Percentiles rank a stretch among this genome's conserved stretches.
Evolutionary conservation across 805 yeast species (phyloP).

Genomic region (Starmerella apis): DNA sequence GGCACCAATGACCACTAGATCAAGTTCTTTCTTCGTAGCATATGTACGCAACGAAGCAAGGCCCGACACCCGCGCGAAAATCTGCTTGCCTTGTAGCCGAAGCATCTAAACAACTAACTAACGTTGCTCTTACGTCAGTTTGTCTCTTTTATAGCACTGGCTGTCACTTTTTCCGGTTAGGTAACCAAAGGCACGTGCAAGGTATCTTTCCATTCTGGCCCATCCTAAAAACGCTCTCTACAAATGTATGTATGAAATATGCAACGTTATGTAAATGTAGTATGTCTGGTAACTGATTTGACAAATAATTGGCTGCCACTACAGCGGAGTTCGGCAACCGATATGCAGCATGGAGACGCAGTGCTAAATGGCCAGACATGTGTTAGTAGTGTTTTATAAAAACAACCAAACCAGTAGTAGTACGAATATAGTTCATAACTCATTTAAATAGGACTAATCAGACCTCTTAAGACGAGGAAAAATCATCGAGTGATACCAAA

Average conservation of each 20-base stretch:
- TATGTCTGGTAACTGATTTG: too few species aligned
- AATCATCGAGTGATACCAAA: neutral
- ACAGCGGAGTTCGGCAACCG: too few species aligned
- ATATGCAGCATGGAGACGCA: too few species aligned
- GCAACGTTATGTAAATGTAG: too few species aligned
- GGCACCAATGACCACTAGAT: constrained; percentile 92
- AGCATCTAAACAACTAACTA: constrained; percentile 13
- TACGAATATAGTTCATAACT: too few species aligned
- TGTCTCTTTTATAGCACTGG: neutral
- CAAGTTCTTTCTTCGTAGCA: constrained; percentile 48
- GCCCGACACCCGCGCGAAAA: constrained; percentile 10
- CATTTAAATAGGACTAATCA: neutral
- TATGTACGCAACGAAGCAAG: constrained; percentile 15
- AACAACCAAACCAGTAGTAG: too few species aligned
- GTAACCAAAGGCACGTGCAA: constrained; percentile 2
- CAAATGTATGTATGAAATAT: neutral
- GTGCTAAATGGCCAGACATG: too few species aligned
- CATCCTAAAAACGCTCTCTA: neutral
- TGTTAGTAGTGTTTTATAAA: too few species aligned
- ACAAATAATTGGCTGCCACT: too few species aligned
- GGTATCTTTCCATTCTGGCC: neutral
- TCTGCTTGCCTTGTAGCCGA: constrained; percentile 16
- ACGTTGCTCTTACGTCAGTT: too few species aligned
- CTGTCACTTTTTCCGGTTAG: constrained; percentile 4
- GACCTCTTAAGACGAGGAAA: neutral